Conservation (phyloP, 495 filamentous ascomycete species). For the Penicillium waksmanii region DNA sequence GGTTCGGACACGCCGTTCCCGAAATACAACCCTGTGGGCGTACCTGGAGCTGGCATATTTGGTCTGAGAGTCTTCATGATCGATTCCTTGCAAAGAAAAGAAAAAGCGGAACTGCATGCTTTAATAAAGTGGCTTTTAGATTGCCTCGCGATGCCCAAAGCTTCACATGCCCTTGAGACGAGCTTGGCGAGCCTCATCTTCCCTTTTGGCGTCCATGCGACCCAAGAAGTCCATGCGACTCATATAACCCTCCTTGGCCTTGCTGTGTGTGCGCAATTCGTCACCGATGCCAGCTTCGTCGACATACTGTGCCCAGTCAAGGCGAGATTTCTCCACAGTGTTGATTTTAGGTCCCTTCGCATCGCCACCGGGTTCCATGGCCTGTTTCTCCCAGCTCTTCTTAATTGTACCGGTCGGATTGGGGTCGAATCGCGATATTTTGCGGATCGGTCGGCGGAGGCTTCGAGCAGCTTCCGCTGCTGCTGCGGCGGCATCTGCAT, state of each 20-base stretch:
- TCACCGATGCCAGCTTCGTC: slow-evolving; percentile 90
- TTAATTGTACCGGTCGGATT: slow-evolving; percentile 53
- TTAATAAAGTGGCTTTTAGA: too few relatives aligned
- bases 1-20: not conserved
- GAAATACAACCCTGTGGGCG: not conserved
- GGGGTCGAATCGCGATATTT: slow-evolving; percentile 83
- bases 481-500: slow-evolving; percentile 29
- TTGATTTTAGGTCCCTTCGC: slow-evolving; percentile 82
- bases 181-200: slow-evolving; percentile 71
- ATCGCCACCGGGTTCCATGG: slow-evolving; percentile 30
- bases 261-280: slow-evolving; percentile 82
- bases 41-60: not conserved
- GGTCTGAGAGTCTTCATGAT: not conserved
- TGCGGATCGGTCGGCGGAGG: slow-evolving; percentile 68
- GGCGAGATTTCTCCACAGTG: slow-evolving; percentile 89
- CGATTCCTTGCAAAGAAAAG: not conserved
- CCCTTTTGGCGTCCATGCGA: slow-evolving; percentile 73
- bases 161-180: slow-evolving; percentile 58
- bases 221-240: slow-evolving; percentile 88
- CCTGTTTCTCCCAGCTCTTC: slow-evolving; percentile 52
- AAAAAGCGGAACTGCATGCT: not conserved
- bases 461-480: slow-evolving; percentile 26
- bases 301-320: slow-evolving; percentile 95
- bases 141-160: not conserved
- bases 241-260: slow-evolving; percentile 80